Conservation (phyloP, 805 yeast species). For the Komagataella kurtzmanii region DNA sequence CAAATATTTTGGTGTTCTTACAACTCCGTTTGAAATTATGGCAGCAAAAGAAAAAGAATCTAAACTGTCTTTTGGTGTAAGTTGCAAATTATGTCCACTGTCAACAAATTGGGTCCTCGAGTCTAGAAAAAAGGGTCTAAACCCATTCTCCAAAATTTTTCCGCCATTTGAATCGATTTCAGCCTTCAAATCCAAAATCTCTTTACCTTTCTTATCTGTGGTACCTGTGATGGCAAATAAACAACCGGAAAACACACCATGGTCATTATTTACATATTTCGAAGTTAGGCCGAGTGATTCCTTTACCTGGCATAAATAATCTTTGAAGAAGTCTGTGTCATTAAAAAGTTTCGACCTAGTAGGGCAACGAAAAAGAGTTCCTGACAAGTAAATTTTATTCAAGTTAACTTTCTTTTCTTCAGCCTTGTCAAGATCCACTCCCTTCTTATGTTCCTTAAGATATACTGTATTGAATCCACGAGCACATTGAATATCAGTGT, state of each 20-base stretch:
- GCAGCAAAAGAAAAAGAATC: slow-evolving; percentile 41
- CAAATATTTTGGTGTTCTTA: slow-evolving; percentile 62
- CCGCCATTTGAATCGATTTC: slow-evolving; percentile 13
- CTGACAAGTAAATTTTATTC: not conserved
- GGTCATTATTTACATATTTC: not conserved
- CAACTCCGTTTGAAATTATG: slow-evolving; percentile 40
- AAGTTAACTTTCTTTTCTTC: slow-evolving; percentile 6
- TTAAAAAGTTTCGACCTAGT: slow-evolving; percentile 5
- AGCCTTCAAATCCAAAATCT: not conserved
- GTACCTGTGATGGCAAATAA: slow-evolving; percentile 1
- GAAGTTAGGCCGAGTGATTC: not conserved
- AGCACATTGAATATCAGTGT: slow-evolving; percentile 30
- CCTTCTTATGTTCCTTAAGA: slow-evolving; percentile 16
- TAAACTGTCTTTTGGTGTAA: not conserved
- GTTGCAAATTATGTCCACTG: slow-evolving; percentile 1
- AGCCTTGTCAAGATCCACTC: slow-evolving; percentile 5
- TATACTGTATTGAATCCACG: slow-evolving; percentile 46
- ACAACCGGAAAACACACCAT: not conserved
- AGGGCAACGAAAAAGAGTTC: not conserved
- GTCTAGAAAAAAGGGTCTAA: slow-evolving; percentile 15
- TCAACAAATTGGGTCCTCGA: slow-evolving; percentile 3
- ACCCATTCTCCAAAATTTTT: slow-evolving; percentile 20
- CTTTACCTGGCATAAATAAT: slow-evolving; percentile 4
- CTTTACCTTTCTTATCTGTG: not conserved
- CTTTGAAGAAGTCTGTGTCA: slow-evolving; percentile 5